These are phyloP conservation scores for Nectriaceae sp. DNA, from an alignment of 2,329 filamentous ascomycete genomes.

Conservation along the genomic window DNA sequence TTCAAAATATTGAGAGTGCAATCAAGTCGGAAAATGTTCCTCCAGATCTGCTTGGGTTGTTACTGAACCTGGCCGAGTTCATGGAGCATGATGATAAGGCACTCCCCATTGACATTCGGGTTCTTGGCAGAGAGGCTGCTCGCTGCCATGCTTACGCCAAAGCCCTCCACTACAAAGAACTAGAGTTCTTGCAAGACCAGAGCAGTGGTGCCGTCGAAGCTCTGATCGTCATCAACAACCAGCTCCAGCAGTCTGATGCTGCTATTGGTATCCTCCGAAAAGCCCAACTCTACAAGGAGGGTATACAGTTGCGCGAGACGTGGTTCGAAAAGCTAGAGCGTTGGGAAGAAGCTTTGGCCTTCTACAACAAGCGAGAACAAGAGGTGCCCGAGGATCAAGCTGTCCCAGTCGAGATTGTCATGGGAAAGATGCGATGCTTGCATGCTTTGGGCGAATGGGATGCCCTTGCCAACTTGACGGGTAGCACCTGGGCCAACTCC, in stretches of 20 bases:
- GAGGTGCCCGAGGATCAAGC: constrained; percentile 61
- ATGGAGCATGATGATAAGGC: constrained; percentile 99
- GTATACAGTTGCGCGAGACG: constrained; percentile 91
- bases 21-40: constrained; percentile 95
- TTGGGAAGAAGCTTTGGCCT: constrained; percentile 94
- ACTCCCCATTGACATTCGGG: constrained; percentile 93
- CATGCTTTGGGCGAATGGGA: constrained; percentile 99
- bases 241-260: constrained; percentile 96
- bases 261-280: constrained; percentile 97
- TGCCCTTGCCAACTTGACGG: constrained; percentile 80
- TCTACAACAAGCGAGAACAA: constrained; percentile 84
- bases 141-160: constrained; percentile 98
- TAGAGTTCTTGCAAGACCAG: constrained; percentile 97
- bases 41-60: constrained; percentile 88
- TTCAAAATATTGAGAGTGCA: constrained; percentile 92
- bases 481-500: constrained; percentile 92
- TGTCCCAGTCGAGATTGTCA: constrained; percentile 86
- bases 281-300: constrained; percentile 91
- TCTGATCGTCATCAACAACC: constrained; percentile 98
- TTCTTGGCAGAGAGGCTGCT: constrained; percentile 89
- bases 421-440: constrained; percentile 99
- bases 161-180: constrained; percentile 96
- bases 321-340: constrained; percentile 99
- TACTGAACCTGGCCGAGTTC: constrained; percentile 96
- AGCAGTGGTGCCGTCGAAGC: constrained; percentile 95